A percentile compares a stretch with the other conserved stretches of the same genome.
These are phyloP conservation scores for Trichosporon faecale DNA, from an alignment of 1,284 basidiomycete species.

Conservation along the genomic window DNA sequence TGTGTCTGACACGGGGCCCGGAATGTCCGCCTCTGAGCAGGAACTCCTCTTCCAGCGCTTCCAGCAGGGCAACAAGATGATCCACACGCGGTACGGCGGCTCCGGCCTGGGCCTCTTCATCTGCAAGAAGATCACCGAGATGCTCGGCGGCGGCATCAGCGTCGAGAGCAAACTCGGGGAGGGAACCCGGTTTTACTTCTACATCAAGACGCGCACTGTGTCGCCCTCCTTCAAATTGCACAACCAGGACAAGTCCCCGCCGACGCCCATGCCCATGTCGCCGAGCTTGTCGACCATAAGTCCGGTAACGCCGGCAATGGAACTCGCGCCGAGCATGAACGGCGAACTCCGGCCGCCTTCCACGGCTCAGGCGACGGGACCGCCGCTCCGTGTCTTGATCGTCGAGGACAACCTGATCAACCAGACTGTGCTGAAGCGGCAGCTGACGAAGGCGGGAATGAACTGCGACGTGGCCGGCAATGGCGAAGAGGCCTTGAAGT, in stretches of 20 bases:
- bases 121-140: constrained; percentile 35
- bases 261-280: not conserved
- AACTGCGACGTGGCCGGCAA: constrained; percentile 41
- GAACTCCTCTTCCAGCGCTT: constrained; percentile 47
- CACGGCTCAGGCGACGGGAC: too few relatives aligned
- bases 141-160: constrained; percentile 37
- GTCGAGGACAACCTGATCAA: constrained; percentile 52
- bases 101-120: constrained; percentile 42
- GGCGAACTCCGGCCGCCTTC: not conserved
- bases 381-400: constrained; percentile 26
- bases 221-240: not conserved
- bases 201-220: constrained; percentile 24
- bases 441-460: constrained; percentile 42
- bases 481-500: constrained; percentile 45
- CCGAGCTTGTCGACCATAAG: not conserved
- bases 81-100: constrained; percentile 39
- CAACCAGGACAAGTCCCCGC: not conserved
- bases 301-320: not conserved
- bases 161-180: constrained; percentile 30
- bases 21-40: constrained; percentile 42
- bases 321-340: not conserved
- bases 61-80: constrained; percentile 40
- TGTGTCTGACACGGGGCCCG: constrained; percentile 50
- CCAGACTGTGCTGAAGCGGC: constrained; percentile 46
- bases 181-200: constrained; percentile 53